Conservation (phyloP, 1,284 basidiomycete genomes). For the Irpex sp. region DNA sequence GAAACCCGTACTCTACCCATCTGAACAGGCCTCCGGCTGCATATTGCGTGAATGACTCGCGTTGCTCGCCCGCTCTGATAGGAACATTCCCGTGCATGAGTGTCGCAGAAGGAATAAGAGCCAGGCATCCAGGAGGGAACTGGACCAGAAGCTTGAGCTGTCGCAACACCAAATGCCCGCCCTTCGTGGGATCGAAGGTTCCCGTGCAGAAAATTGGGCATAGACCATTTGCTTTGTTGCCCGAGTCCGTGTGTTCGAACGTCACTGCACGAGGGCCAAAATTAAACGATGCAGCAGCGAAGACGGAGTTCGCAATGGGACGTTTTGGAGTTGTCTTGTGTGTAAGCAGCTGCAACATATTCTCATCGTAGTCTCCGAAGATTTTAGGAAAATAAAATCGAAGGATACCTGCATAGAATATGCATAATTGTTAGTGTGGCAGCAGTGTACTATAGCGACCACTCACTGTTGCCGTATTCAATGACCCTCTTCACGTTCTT, state of each 20-base stretch:
- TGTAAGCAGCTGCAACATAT: neutral
- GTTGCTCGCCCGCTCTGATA: constrained; percentile 15
- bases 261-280: neutral
- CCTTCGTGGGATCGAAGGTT: constrained; percentile 17
- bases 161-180: constrained; percentile 26
- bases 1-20: neutral
- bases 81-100: constrained; percentile 25
- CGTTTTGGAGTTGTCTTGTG: neutral
- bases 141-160: constrained; percentile 21
- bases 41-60: constrained; percentile 5
- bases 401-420: neutral
- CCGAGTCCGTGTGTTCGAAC: constrained; percentile 17
- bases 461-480: neutral
- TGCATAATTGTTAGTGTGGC: neutral
- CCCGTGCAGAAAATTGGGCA: constrained; percentile 25
- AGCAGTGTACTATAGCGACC: neutral
- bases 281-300: neutral
- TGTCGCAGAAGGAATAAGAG: constrained; percentile 26
- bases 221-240: constrained; percentile 18
- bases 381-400: neutral
- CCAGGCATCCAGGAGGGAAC: constrained; percentile 20
- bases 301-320: neutral
- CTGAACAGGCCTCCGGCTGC: neutral
- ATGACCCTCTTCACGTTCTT: neutral
- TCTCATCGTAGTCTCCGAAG: neutral